These are phyloP conservation scores for Nakazawaea ernobii DNA, from an alignment of 805 yeast species.

Conservation along the genomic window DNA sequence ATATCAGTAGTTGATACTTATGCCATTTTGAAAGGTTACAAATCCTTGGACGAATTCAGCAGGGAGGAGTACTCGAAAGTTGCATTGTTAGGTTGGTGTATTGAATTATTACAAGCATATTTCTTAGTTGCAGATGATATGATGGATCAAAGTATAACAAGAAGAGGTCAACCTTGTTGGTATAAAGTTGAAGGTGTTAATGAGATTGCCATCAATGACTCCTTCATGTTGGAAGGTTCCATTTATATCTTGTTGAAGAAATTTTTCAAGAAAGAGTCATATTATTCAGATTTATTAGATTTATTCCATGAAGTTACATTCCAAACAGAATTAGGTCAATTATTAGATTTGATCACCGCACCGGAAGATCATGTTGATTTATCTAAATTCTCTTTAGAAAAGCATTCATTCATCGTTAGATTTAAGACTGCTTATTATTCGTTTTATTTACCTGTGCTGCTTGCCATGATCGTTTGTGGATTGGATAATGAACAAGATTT, in stretches of 20 bases:
- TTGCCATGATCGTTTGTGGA: constrained; percentile 93
- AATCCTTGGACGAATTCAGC: constrained; percentile 50
- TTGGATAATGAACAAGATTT: constrained; percentile 63
- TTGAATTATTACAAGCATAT: constrained; percentile 92
- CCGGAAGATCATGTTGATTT: constrained; percentile 94
- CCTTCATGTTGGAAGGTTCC: constrained; percentile 94
- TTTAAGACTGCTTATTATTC: constrained; percentile 97
- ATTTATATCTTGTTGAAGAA: constrained; percentile 85
- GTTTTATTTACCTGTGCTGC: constrained; percentile 94
- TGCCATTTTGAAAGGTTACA: constrained; percentile 64
- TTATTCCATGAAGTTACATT: constrained; percentile 95
- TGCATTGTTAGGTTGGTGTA: constrained; percentile 91
- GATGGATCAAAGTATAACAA: constrained; percentile 94
- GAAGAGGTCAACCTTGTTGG: constrained; percentile 99
- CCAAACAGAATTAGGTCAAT: constrained; percentile 96
- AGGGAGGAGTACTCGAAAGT: constrained; percentile 74
- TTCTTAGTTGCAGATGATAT: constrained; percentile 97
- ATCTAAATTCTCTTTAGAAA: constrained; percentile 75
- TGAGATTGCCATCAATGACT: constrained; percentile 93
- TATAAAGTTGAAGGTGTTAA: constrained; percentile 75
- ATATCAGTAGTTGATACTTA: constrained; percentile 92
- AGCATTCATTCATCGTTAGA: constrained; percentile 92
- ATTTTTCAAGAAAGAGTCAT: constrained; percentile 75
- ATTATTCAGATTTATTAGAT: constrained; percentile 87
- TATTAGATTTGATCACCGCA: constrained; percentile 92